These are phyloP conservation scores for Starmerella apicola DNA, from an alignment of 805 yeast species.

Conservation along the genomic window DNA sequence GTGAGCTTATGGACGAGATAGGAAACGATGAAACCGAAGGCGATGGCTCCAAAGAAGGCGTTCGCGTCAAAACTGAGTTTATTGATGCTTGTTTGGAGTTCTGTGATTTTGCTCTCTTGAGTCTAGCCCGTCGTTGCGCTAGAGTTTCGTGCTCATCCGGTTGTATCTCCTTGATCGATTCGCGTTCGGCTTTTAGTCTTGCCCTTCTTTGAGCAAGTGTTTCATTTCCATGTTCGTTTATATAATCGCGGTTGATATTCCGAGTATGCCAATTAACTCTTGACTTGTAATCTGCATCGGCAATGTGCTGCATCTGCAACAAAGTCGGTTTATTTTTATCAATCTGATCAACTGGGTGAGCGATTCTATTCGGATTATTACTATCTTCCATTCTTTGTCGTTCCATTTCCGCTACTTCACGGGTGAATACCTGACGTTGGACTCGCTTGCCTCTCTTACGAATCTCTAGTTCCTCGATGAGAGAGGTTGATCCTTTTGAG, in stretches of 20 bases:
- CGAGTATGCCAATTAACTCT: conserved; percentile 21
- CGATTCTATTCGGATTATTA: background rate
- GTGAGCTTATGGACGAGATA: too few relatives aligned
- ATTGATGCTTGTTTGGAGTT: too few relatives aligned
- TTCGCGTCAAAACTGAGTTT: too few relatives aligned
- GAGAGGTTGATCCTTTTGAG: conserved; percentile 22
- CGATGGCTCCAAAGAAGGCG: too few relatives aligned
- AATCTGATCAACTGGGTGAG: conserved; percentile 24
- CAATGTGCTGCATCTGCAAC: conserved; percentile 25
- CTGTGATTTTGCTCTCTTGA: conserved; percentile 5
- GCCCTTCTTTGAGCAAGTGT: conserved; percentile 25
- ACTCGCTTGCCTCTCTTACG: conserved; percentile 26
- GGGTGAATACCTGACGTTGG: conserved; percentile 20
- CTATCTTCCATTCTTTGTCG: conserved; percentile 14
- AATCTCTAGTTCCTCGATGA: conserved; percentile 30
- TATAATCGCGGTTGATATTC: conserved; percentile 12
- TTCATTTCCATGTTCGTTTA: conserved; percentile 21
- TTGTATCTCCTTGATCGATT: background rate
- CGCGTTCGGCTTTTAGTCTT: conserved; percentile 19
- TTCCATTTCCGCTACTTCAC: conserved; percentile 21
- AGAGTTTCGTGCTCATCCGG: conserved; percentile 17
- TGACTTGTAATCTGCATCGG: conserved; percentile 23
- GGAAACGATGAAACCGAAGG: too few relatives aligned
- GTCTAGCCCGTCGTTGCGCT: conserved; percentile 20
- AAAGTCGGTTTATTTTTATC: conserved; percentile 20